A percentile compares a stretch with the other conserved stretches of the same genome.
These are phyloP conservation scores for Ganoderma meredithae DNA, from an alignment of 1,284 basidiomycete species.

Conservation along the genomic window DNA sequence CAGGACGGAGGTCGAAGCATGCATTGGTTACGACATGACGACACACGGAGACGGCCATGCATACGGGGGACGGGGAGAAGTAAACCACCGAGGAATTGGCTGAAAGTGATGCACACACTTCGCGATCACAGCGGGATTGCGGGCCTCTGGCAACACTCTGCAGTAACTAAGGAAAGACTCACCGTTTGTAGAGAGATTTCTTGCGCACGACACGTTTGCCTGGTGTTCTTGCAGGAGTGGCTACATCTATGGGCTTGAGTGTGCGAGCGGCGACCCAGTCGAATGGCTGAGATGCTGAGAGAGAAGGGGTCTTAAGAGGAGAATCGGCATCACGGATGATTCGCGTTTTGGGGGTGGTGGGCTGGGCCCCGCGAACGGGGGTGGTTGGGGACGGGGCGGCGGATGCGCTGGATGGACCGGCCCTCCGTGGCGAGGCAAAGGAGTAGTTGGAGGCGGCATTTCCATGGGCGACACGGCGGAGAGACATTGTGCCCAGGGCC, in stretches of 20 bases:
- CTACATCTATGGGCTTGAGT: slow-evolving; percentile 44
- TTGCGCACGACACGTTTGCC: slow-evolving; percentile 64
- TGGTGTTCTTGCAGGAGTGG: slow-evolving; percentile 47
- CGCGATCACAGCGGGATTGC: background rate
- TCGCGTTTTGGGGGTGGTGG: slow-evolving; percentile 38
- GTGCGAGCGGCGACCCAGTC: slow-evolving; percentile 83
- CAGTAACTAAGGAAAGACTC: slow-evolving; percentile 14
- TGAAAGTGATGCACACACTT: background rate
- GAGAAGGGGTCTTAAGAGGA: slow-evolving; percentile 68
- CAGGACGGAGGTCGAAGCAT: background rate
- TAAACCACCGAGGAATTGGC: background rate
- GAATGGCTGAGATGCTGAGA: slow-evolving; percentile 75
- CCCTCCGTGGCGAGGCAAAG: slow-evolving; percentile 32
- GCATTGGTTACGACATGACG: background rate
- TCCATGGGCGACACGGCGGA: slow-evolving; percentile 44
- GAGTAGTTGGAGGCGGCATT: slow-evolving; percentile 40
- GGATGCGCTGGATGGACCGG: slow-evolving; percentile 28
- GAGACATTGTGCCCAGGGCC: slow-evolving; percentile 25
- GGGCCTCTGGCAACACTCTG: background rate
- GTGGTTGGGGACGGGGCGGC: slow-evolving; percentile 36
- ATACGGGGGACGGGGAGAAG: background rate
- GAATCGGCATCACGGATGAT: slow-evolving; percentile 44
- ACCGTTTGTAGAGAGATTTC: slow-evolving; percentile 69
- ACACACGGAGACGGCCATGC: background rate
- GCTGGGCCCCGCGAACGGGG: slow-evolving; percentile 32